Evolutionary conservation across 257 asterid genomes (phyloP), one percentile per base, ranked within the genome.

Genomic region (Salvia hispanica): DNA sequence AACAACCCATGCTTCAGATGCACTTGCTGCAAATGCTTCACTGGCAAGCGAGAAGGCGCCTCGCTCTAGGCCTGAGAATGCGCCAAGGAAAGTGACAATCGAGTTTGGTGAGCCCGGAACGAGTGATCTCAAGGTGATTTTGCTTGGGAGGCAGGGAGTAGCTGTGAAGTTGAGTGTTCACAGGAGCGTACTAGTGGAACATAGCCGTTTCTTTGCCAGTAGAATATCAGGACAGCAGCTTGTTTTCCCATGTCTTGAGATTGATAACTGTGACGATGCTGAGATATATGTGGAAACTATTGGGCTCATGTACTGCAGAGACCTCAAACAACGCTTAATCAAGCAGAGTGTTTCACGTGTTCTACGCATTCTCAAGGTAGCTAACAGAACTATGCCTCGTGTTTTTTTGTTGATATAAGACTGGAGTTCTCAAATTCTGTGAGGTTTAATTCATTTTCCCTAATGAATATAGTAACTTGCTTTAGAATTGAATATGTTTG

Each of bases 101-200:
- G 97, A 93, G 87, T 93, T 93, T 78, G 99, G 99, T 34, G 99
- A 93, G 65, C 76, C 89, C 25, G 95, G 96, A 55, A 88, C 89
- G 1, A 85, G 99, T 69, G 97, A 93, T 76, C 78, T 93, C 68
- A 86, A 83, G 82, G 81, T 93, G 51, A 87, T 86, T 67, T 73
- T 93, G 78, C 72, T 83, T 0, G 97, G 97, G 63, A 87, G 83
- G 73, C 92, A 87, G 70, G 99, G 97, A 0, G 66, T 94, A 57
- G 47, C 84, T 8, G 99, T 94, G 85, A 91, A 94, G 78, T 72
- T 94, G 91, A 84, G 88, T 68, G 97, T 94, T 68, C 97, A 94
- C 47, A 79, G 85, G 82, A 84, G 77, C 54, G 31, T 86, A 58
- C 78, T 94, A 37, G 57, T 77, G 58, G 94, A 88, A 64, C 75